These are phyloP conservation scores for Casuarina equisetifolia DNA, from an alignment of 306 rosid genomes.

Conservation along the genomic window DNA sequence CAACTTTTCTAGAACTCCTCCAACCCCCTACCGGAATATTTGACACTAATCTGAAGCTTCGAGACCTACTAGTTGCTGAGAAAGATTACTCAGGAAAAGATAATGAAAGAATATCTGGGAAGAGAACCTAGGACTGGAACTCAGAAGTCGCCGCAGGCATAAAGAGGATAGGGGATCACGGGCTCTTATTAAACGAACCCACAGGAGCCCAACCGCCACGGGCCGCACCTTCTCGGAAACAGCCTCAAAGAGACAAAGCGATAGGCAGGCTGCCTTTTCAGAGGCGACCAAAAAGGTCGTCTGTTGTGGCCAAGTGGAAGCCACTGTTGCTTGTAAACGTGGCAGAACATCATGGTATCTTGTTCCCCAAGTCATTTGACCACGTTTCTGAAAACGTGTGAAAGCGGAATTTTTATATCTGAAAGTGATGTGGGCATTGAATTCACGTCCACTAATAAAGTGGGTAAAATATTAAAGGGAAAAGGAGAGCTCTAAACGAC, in stretches of 20 bases:
- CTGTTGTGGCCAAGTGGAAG: background rate
- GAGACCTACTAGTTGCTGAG: background rate
- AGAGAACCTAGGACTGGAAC: background rate
- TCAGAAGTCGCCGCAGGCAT: background rate
- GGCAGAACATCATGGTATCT: background rate
- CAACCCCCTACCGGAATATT: background rate
- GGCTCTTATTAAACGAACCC: constrained; percentile 8
- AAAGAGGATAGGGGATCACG: background rate
- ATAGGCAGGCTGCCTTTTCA: constrained; percentile 22
- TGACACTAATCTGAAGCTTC: constrained; percentile 1
- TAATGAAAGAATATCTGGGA: background rate
- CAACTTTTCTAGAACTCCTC: constrained; percentile 16
- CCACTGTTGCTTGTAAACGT: background rate
- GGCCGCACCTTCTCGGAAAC: constrained; percentile 36
- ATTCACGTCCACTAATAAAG: too few species aligned
- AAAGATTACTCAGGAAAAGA: background rate
- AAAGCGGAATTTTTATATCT: background rate
- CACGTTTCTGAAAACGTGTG: constrained; percentile 8
- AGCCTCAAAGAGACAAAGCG: background rate
- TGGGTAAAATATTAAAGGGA: too few species aligned
- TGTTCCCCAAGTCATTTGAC: constrained; percentile 24
- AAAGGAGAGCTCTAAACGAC: too few species aligned
- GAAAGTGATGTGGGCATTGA: background rate
- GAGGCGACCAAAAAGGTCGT: background rate
- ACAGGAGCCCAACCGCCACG: background rate